These are phyloP conservation scores for Domatiomyces globalis DNA, from an alignment of 2,329 filamentous ascomycete genomes.

Conservation along the genomic window DNA sequence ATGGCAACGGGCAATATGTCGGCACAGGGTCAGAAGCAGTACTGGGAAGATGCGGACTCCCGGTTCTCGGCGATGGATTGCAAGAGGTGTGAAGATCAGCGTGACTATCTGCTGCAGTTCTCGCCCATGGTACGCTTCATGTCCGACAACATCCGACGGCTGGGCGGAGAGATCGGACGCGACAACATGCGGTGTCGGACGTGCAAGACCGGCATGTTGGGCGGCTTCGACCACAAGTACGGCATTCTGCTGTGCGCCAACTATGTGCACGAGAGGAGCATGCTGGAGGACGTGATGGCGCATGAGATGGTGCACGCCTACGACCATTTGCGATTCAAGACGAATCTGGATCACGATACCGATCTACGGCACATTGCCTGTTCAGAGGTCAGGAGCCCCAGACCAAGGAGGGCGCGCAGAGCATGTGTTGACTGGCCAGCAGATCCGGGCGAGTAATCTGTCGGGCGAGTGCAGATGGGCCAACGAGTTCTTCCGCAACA, in stretches of 20 bases:
- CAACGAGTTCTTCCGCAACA: constrained; percentile 68
- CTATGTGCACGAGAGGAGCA: constrained; percentile 62
- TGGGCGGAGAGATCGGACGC: constrained; percentile 61
- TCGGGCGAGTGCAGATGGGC: constrained; percentile 89
- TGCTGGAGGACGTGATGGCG: constrained; percentile 83
- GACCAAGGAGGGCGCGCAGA: too few relatives aligned
- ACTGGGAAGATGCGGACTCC: constrained; percentile 61
- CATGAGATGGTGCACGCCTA: constrained; percentile 98
- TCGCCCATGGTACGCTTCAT: constrained; percentile 81
- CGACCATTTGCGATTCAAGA: constrained; percentile 82
- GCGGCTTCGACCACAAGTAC: constrained; percentile 73
- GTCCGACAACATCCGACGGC: constrained; percentile 60
- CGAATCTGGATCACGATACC: constrained; percentile 56
- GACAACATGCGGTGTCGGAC: constrained; percentile 69
- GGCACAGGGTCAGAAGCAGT: constrained; percentile 54
- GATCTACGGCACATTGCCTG: constrained; percentile 81
- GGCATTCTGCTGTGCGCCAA: constrained; percentile 92
- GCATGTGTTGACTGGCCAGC: neutral
- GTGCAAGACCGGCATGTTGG: constrained; percentile 58
- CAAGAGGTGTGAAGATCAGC: constrained; percentile 63
- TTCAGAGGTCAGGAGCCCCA: constrained; percentile 53
- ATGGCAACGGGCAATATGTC: constrained; percentile 63
- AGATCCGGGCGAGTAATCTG: constrained; percentile 86
- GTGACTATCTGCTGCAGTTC: constrained; percentile 71
- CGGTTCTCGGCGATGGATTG: constrained; percentile 66